A percentile compares a stretch with the other conserved stretches of the same genome.
Evolutionary conservation across 2,329 filamentous ascomycete genomes (phyloP).

Genomic region (Rhexocercosporidium sp.): DNA sequence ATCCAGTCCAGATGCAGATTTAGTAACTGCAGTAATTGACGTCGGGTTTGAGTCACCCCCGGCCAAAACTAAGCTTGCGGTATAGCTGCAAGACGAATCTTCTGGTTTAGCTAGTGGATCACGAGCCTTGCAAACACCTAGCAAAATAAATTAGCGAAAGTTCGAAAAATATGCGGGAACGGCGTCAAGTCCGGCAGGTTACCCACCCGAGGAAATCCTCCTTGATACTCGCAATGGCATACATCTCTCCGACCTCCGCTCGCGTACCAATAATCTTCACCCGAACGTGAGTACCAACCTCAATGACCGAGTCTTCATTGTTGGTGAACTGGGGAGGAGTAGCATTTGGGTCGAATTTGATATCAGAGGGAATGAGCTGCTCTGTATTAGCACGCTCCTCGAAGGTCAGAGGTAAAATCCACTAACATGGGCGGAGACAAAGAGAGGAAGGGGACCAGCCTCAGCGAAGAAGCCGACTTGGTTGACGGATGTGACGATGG

Average conservation of each 20-base stretch:
- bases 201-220: conserved; percentile 74
- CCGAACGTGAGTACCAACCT: conserved; percentile 90
- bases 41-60: neutral
- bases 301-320: conserved; percentile 90
- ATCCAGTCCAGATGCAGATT: neutral
- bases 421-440: conserved; percentile 62
- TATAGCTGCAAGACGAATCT: conserved; percentile 1
- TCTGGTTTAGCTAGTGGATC: conserved; percentile 12
- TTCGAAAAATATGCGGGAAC: neutral
- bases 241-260: conserved; percentile 93
- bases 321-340: conserved; percentile 97
- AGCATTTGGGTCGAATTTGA: conserved; percentile 94
- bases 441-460: conserved; percentile 77
- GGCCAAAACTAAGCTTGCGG: neutral
- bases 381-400: conserved; percentile 12
- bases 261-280: conserved; percentile 94
- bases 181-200: neutral
- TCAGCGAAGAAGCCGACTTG: conserved; percentile 89
- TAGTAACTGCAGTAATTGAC: neutral
- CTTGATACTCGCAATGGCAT: conserved; percentile 96
- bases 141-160: conserved; percentile 9
- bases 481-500: conserved; percentile 89
- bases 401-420: neutral
- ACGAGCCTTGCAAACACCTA: conserved; percentile 38
- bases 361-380: conserved; percentile 87